Base-by-base conservation (phyloP, 1,139 yeast species). In the Candida anutae region DNA sequence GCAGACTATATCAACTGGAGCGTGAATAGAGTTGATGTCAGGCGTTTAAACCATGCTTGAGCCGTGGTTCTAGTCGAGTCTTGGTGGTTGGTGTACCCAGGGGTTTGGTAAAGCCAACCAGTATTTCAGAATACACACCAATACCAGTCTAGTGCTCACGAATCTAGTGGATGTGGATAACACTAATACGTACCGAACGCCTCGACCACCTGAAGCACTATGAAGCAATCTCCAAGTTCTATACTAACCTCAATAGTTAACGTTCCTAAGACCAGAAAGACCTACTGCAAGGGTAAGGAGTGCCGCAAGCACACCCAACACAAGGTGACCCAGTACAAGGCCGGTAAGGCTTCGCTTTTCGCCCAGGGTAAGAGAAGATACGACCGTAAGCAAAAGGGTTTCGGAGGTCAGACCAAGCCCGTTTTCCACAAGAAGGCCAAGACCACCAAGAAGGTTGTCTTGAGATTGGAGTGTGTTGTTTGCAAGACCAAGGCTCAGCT, bases 361-460 rank as follows among this genome's bases (percentile, higher is more conserved):
- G 96, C 97, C 55, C 97, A 90, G 77, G 99, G 99, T 81, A 93
- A 93, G 88, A 85, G 99, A 80, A 88, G 99, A 78, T 90, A 90
- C 77, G 98, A 93, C 93, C 94, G 99, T 74, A 90, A 90, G 76
- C 98, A 90, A 77, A 69, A 84, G 62, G 99, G 99, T 85, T 90
- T 78, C 74, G 99, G 99, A 84, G 99, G 99, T 84, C 99, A 90
- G 77, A 90, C 98, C 74, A 90, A 87, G 79, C 98, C 83, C 66
- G 84, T 93, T 74, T 90, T 90, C 96, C 97, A 87, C 85, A 90
- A 90, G 83, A 93, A 90, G 73, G 99, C 99, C 57, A 90, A 90
- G 88, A 90, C 98, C 55, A 90, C 99, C 79, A 90, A 90, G 87
- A 90, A 90, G 83, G 95, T 90, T 67, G 98, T 90, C 50, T 81